Evolutionary conservation across 345 rosid species (phyloP), one percentile per base, ranked within the genome.

Genomic region (Linum trigynum): DNA sequence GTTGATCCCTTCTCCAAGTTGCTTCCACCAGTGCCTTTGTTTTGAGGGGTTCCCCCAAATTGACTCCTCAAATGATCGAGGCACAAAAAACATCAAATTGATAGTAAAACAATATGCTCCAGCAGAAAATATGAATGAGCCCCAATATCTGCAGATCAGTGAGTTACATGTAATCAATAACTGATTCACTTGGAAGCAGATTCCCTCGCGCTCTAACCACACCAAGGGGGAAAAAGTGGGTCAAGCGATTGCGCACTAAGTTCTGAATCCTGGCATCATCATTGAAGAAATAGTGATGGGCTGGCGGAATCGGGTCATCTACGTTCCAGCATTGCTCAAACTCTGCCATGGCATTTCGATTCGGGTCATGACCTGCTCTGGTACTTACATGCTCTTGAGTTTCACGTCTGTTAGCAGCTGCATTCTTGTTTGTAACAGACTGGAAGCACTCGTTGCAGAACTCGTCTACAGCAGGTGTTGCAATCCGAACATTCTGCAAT

Each of bases 391-490:
- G 9, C 55, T 35, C 65, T 67, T 43, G 76, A 61, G 51, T 65
- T 32, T 58, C 73, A 12, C 36, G 65, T 69, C 72, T 79, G 67
- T 61, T 79, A n/a, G 56, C 10, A 55, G 79, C 38, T 62, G 72
- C 62, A 64, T 63, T 71, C 72, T 65, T 78, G 61, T 69, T 38
- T 75, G 80, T 77, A 59, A 67, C 53, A 59, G 95, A 78, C 71
- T 72, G 82, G 67, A 83, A 88, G 78, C 88, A 88, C 71, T 94
- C 97, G 65, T 84, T 67, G 66, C 88, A 90, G 55, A 94, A 66
- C 75, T 84, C 89, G 79, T 94, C 97, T 50, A 88, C 69, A 70
- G 82, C 92, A 63, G 97, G 96, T 63, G 97, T 94, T 57, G 81
- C 72, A 61, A 87, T 68, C 55, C 67, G 75, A 67, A 73, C 75